Conservation (phyloP, 1,139 yeast species). For the Maudiozyma humilis region DNA sequence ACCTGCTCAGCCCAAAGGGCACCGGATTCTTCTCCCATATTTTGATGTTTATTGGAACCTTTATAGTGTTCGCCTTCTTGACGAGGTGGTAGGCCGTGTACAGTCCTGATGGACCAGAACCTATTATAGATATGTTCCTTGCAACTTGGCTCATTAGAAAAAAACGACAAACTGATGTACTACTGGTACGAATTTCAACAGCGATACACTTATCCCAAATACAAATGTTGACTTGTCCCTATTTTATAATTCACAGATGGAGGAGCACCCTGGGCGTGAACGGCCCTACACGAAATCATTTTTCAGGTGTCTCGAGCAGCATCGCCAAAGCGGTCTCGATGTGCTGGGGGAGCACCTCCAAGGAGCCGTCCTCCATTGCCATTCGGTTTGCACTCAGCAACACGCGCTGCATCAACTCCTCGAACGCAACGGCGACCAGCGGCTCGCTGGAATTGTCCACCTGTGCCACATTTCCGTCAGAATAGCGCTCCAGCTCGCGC, state of each 20-base stretch:
- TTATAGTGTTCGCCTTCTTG: constrained; percentile 37
- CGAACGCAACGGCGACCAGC: constrained; percentile 17
- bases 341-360: constrained; percentile 16
- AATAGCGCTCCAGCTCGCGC: background rate
- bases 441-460: constrained; percentile 13
- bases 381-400: constrained; percentile 15
- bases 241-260: too few relatives aligned
- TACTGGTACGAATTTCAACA: too few relatives aligned
- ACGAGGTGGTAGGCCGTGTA: constrained; percentile 76
- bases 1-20: constrained; percentile 85
- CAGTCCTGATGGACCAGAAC: constrained; percentile 96
- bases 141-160: background rate
- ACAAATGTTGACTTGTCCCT: too few relatives aligned
- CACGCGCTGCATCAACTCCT: constrained; percentile 14
- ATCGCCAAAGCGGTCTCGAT: constrained; percentile 9
- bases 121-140: constrained; percentile 50
- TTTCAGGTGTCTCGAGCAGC: background rate
- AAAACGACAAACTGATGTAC: background rate
- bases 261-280: too few relatives aligned
- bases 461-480: constrained; percentile 8
- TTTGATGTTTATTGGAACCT: constrained; percentile 41
- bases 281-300: background rate
- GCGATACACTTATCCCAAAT: too few relatives aligned
- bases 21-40: constrained; percentile 77
- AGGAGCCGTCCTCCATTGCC: constrained; percentile 18